Conservation (phyloP, 345 rosid genomes). For the Salix suchowensis region DNA sequence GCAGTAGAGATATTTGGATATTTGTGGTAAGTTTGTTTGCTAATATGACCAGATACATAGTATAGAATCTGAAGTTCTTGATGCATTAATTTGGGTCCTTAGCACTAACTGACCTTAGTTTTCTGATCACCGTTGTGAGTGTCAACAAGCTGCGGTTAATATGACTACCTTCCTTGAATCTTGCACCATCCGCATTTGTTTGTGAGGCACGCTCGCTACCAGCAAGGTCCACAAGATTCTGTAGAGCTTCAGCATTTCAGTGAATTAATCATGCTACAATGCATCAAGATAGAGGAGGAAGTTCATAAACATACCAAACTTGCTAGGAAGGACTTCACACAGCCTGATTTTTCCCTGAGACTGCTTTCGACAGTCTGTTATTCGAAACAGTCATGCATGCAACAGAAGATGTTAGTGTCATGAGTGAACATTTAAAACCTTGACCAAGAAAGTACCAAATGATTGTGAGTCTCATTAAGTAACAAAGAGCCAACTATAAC, state of each 20-base stretch:
- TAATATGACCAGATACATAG: background rate
- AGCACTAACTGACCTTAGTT: constrained; percentile 66
- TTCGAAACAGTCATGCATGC: constrained; percentile 15
- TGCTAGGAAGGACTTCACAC: constrained; percentile 77
- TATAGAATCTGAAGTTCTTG: background rate
- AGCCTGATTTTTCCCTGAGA: constrained; percentile 67
- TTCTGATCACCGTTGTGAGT: constrained; percentile 87
- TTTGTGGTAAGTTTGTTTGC: background rate
- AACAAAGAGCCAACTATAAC: background rate
- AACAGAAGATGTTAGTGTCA: constrained; percentile 18
- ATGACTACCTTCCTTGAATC: constrained; percentile 93
- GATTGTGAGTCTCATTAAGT: background rate
- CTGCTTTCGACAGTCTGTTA: constrained; percentile 81
- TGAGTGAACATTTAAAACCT: background rate
- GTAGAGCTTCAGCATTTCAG: constrained; percentile 20
- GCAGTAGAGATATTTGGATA: background rate
- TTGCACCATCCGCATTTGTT: constrained; percentile 74
- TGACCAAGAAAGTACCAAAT: background rate
- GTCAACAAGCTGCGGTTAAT: constrained; percentile 93
- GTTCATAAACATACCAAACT: constrained; percentile 59
- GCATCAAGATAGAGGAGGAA: constrained; percentile 11
- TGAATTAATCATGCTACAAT: background rate
- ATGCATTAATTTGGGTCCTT: constrained; percentile 1
- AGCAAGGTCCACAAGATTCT: constrained; percentile 99
- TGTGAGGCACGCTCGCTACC: constrained; percentile 93